These are phyloP conservation scores for Psilocybe cyanescens DNA, from an alignment of 768 basidiomycete genomes.

Conservation along the genomic window DNA sequence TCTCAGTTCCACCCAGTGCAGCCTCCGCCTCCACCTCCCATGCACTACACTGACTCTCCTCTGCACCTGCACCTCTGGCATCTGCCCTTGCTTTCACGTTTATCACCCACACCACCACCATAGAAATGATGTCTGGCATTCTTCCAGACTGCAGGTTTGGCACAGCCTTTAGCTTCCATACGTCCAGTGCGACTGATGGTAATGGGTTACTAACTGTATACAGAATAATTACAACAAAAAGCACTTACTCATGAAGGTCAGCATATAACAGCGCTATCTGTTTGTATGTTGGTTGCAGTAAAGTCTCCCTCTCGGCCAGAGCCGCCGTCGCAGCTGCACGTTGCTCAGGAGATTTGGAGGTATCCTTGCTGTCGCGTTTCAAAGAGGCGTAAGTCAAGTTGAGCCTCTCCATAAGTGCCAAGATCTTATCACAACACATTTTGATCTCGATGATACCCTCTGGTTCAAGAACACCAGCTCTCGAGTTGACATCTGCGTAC, in stretches of 20 bases:
- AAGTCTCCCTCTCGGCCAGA: constrained; percentile 75
- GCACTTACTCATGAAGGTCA: constrained; percentile 90
- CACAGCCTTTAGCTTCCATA: constrained; percentile 98
- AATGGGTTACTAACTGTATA: constrained; percentile 11
- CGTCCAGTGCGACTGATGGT: constrained; percentile 82
- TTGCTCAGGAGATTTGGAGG: constrained; percentile 73
- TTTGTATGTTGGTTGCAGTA: constrained; percentile 89
- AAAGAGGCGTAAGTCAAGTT: constrained; percentile 81
- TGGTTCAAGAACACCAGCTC: constrained; percentile 95
- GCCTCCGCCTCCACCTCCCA: too few species aligned
- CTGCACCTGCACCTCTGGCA: too few species aligned
- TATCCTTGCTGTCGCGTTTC: constrained; percentile 81
- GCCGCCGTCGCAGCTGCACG: constrained; percentile 69
- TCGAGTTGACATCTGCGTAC: constrained; percentile 95
- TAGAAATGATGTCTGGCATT: constrained; percentile 90
- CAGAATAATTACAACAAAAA: constrained; percentile 1
- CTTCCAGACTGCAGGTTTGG: constrained; percentile 86
- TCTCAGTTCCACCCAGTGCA: too few species aligned
- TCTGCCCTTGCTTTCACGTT: too few species aligned
- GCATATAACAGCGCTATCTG: constrained; percentile 94
- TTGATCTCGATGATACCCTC: constrained; percentile 99
- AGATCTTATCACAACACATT: constrained; percentile 93
- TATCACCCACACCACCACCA: constrained; percentile 5
- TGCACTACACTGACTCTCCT: too few species aligned
- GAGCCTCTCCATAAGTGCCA: constrained; percentile 90